Conservation (phyloP, 148 eudicot genomes). For the Vaccinium corymbosum region DNA sequence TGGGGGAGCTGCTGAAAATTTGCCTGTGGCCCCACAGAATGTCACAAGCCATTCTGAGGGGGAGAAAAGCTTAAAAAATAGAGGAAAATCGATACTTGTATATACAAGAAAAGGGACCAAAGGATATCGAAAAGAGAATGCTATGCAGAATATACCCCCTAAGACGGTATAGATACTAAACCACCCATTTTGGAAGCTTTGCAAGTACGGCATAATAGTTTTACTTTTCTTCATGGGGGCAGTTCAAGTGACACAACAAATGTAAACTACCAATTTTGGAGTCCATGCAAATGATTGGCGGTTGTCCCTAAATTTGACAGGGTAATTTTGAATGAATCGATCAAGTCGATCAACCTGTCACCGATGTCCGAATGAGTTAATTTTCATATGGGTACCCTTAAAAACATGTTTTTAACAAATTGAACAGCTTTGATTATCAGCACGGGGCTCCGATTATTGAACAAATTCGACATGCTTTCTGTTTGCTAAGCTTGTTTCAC, state of each 20-base stretch:
- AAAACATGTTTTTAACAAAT: too few relatives aligned
- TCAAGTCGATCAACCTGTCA: too few relatives aligned
- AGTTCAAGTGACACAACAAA: too few relatives aligned
- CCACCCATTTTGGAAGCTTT: not conserved
- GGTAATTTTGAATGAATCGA: too few relatives aligned
- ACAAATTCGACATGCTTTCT: too few relatives aligned
- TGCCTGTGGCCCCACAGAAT: conserved; percentile 21
- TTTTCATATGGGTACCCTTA: too few relatives aligned
- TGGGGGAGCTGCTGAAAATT: conserved; percentile 30
- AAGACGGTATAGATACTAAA: not conserved
- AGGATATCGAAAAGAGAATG: conserved; percentile 36
- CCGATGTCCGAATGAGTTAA: too few relatives aligned
- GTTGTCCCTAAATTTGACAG: too few relatives aligned
- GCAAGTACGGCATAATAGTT: not conserved
- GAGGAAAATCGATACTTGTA: conserved; percentile 36
- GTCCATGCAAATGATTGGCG: too few relatives aligned
- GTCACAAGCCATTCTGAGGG: conserved; percentile 18
- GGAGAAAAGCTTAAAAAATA: conserved; percentile 17
- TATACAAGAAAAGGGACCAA: conserved; percentile 35
- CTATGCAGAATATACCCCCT: not conserved
- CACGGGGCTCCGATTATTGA: too few relatives aligned
- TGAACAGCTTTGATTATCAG: too few relatives aligned
- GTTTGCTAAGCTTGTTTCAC: not conserved
- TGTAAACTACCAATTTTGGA: too few relatives aligned
- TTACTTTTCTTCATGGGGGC: not conserved